Percentiles rank a stretch among this genome's conserved stretches.
Conservation (phyloP, 495 filamentous ascomycete species). For the Glarea lozoyensis region DNA sequence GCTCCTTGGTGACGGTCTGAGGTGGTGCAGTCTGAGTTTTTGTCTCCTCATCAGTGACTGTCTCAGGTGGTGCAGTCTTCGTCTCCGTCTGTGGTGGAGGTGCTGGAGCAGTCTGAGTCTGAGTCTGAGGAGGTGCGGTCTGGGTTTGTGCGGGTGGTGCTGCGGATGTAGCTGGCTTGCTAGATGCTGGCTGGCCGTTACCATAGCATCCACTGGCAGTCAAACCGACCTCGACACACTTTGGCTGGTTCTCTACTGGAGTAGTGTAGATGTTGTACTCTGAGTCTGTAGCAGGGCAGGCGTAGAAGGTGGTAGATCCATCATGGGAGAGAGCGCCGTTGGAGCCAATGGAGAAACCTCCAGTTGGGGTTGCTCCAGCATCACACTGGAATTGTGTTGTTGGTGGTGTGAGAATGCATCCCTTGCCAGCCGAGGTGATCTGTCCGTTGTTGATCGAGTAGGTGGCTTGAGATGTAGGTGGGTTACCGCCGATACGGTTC, state of each 20-base stretch:
- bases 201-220: background rate
- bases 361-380: slow-evolving; percentile 31
- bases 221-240: background rate
- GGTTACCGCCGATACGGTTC: slow-evolving; percentile 37
- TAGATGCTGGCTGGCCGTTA: too few relatives aligned
- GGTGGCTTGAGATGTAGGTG: slow-evolving; percentile 25
- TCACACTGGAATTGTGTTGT: slow-evolving; percentile 62
- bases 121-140: too few relatives aligned
- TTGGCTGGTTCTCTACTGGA: background rate
- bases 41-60: too few relatives aligned
- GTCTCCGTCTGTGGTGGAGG: background rate
- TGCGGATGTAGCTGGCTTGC: too few relatives aligned
- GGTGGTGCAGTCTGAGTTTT: too few relatives aligned
- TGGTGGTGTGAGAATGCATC: slow-evolving; percentile 49
- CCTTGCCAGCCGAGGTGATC: slow-evolving; percentile 44
- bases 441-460: slow-evolving; percentile 39
- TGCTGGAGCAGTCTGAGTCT: background rate
- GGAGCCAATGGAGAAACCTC: slow-evolving; percentile 41
- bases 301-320: slow-evolving; percentile 38
- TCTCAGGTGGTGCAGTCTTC: background rate
- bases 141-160: too few relatives aligned
- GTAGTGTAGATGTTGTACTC: slow-evolving; percentile 1
- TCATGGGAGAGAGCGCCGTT: slow-evolving; percentile 39
- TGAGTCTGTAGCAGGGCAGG: slow-evolving; percentile 37
- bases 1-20: background rate